These are phyloP conservation scores for Ceratonia siliqua DNA, from an alignment of 306 rosid species.

Conservation along the genomic window DNA sequence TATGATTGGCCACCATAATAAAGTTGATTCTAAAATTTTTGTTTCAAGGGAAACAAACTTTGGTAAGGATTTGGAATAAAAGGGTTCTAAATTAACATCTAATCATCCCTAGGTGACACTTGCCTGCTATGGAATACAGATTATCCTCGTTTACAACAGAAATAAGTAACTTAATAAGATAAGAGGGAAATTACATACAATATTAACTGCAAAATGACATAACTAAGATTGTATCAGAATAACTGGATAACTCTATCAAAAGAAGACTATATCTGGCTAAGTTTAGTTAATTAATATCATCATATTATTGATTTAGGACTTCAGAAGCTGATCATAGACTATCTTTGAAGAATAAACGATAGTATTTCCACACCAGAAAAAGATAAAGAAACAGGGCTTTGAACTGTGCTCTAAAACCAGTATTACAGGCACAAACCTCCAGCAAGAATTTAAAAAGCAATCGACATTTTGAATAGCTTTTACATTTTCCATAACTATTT, in stretches of 20 bases:
- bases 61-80: not conserved
- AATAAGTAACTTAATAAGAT: not conserved
- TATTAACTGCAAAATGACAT: not conserved
- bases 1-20: not conserved
- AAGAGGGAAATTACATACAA: not conserved
- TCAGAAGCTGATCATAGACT: not conserved
- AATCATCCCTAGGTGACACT: conserved; percentile 1
- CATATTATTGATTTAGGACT: not conserved
- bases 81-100: not conserved
- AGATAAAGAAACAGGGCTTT: conserved; percentile 5
- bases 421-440: conserved; percentile 1
- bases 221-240: not conserved
- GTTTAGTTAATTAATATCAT: not conserved
- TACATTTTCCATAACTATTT: not conserved
- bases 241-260: not conserved
- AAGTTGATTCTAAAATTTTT: not conserved
- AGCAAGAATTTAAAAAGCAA: conserved; percentile 2
- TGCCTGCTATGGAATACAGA: not conserved
- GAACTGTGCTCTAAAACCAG: conserved; percentile 4
- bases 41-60: not conserved
- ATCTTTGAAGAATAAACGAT: not conserved
- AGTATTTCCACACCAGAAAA: not conserved
- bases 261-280: not conserved
- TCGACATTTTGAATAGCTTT: not conserved
- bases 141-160: conserved; percentile 4